phyloP scores from a whole-genome alignment of 148 eudicot species.

The Oxyria digyna region DNA sequence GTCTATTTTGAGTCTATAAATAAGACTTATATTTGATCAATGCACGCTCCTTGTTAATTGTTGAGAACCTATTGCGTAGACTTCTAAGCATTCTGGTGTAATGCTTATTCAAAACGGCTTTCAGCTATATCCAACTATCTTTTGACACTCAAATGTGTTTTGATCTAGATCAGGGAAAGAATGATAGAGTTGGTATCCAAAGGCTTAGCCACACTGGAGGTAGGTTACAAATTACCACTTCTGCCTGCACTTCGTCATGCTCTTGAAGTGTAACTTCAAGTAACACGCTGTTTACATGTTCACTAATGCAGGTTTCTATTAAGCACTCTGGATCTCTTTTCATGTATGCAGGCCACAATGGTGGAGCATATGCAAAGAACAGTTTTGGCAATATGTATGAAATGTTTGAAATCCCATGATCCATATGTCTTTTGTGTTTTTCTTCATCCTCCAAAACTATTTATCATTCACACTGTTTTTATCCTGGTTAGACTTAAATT shows the following conservation, averaged over 20 bases:
- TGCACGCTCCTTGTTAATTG: no score
- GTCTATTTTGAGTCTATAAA: no score
- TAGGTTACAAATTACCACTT: slow-evolving; percentile 13
- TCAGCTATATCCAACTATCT: no score
- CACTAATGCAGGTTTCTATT: slow-evolving; percentile 85
- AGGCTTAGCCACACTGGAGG: slow-evolving; percentile 87
- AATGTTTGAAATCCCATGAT: neutral
- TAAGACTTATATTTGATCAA: no score
- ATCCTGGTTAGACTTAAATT: no score
- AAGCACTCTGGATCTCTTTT: slow-evolving; percentile 98
- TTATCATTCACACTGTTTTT: neutral
- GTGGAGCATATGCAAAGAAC: slow-evolving; percentile 98
- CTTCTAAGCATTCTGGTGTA: no score
- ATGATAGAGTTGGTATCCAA: slow-evolving; percentile 89
- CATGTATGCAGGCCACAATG: slow-evolving; percentile 98
- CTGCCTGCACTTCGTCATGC: no score
- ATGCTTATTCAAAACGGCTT: no score
- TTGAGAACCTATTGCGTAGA: no score
- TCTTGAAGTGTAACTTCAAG: neutral
- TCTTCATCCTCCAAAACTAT: neutral
- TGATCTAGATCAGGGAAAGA: slow-evolving; percentile 58
- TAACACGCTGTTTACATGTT: slow-evolving; percentile 10
- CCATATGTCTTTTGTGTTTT: neutral
- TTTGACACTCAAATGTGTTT: neutral
- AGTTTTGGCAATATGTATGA: slow-evolving; percentile 96